phyloP scores from a whole-genome alignment of 441 rosid species.

The Hypseocharis bilobata region DNA sequence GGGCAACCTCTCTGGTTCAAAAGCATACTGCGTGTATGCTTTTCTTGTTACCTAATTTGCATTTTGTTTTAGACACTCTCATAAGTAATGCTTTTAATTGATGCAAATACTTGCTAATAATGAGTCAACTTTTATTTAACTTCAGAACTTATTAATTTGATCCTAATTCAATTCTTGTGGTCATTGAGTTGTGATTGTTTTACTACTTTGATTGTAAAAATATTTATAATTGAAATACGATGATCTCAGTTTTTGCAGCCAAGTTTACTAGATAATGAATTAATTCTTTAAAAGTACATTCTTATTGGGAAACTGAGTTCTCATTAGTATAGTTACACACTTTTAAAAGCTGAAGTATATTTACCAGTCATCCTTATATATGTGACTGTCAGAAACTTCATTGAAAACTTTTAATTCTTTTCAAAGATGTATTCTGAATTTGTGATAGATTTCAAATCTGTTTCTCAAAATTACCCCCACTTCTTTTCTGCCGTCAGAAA shows the following conservation, averaged over 20 bases:
- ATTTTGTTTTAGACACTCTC: neutral
- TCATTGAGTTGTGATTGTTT: neutral
- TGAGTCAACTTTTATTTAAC: neutral
- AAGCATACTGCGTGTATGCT: conserved; percentile 77
- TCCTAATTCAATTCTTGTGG: neutral
- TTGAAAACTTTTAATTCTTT: neutral
- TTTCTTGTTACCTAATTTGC: neutral
- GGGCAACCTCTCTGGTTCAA: conserved; percentile 43
- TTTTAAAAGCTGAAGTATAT: neutral
- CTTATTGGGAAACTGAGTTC: no score
- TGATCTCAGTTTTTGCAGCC: neutral
- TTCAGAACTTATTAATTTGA: neutral
- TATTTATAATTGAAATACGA: neutral
- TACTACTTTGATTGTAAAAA: neutral
- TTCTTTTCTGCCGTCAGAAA: neutral
- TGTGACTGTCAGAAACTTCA: neutral
- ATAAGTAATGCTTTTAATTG: neutral
- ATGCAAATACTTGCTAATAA: neutral
- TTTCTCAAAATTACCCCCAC: neutral
- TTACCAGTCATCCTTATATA: neutral
- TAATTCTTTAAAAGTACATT: no score
- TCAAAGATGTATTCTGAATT: neutral
- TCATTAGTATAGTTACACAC: neutral
- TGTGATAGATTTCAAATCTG: no score
- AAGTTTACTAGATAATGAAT: no score